These are phyloP conservation scores for Colletotrichum phormii DNA, from an alignment of 2,329 filamentous ascomycete genomes.

Conservation along the genomic window DNA sequence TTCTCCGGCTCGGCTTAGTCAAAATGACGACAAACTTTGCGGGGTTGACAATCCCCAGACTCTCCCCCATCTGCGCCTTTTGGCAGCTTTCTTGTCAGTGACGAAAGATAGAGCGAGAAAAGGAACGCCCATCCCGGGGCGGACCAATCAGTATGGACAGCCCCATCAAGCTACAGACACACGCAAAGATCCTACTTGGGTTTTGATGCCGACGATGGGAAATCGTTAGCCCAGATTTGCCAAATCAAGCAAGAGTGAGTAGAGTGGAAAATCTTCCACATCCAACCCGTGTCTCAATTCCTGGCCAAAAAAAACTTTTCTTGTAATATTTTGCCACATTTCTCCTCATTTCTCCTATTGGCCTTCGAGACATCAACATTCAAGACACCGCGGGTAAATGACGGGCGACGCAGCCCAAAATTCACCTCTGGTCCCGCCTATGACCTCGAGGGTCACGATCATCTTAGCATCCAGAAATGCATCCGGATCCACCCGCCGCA, in stretches of 20 bases:
- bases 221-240: not conserved
- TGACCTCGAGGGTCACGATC: not conserved
- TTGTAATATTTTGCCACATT: not conserved
- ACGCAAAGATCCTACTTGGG: not conserved
- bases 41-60: slow-evolving; percentile 31
- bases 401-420: not conserved
- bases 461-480: slow-evolving; percentile 10
- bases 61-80: not conserved
- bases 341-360: not conserved
- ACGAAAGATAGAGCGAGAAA: slow-evolving; percentile 21
- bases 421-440: not conserved
- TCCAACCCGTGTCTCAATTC: slow-evolving; percentile 5
- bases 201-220: not conserved
- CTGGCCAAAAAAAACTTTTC: not conserved
- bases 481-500: slow-evolving; percentile 16
- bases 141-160: slow-evolving; percentile 9
- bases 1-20: slow-evolving; percentile 22
- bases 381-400: slow-evolving; percentile 10
- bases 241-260: not conserved
- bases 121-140: not conserved
- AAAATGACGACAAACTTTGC: slow-evolving; percentile 37
- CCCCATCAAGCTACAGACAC: slow-evolving; percentile 1
- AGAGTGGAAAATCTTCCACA: not conserved
- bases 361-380: slow-evolving; percentile 19
- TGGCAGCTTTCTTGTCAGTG: not conserved